Percentiles rank a stretch among this genome's conserved stretches.
Evolutionary conservation across 805 yeast genomes (phyloP).

Genomic region (Metschnikowia similis): DNA sequence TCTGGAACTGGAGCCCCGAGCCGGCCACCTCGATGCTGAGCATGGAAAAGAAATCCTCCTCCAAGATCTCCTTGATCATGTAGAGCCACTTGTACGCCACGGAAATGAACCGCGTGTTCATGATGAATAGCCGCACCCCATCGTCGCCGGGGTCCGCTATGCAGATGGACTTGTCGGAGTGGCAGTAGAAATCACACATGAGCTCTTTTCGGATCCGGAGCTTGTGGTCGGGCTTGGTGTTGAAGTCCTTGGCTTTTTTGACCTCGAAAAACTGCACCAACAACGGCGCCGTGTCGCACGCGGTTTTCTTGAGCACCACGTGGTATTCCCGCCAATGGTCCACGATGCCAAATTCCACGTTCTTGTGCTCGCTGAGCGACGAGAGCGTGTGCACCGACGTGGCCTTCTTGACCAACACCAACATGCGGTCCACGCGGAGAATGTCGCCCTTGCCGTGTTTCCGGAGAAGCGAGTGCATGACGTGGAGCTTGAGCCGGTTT

Average conservation of each 20-base stretch:
- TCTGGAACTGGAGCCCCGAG: conserved; percentile 39
- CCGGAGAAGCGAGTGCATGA: conserved; percentile 21
- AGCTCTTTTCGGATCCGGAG: conserved; percentile 18
- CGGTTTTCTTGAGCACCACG: conserved; percentile 67
- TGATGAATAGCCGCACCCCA: conserved; percentile 41
- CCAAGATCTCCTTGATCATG: conserved; percentile 48
- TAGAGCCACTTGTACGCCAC: conserved; percentile 63
- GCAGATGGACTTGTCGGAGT: conserved; percentile 66
- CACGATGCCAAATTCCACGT: conserved; percentile 49
- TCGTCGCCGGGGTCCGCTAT: conserved; percentile 33
- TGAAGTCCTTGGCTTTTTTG: conserved; percentile 27
- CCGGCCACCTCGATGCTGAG: conserved; percentile 44
- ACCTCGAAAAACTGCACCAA: conserved; percentile 58
- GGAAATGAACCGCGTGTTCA: conserved; percentile 50
- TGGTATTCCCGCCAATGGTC: conserved; percentile 81
- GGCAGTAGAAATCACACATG: conserved; percentile 53
- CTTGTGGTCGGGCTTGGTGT: conserved; percentile 20
- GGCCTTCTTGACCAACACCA: conserved; percentile 55
- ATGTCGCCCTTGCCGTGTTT: conserved; percentile 49
- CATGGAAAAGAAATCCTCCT: conserved; percentile 23
- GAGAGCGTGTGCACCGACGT: conserved; percentile 17
- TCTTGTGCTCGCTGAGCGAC: conserved; percentile 45
- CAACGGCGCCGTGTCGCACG: conserved; percentile 47
- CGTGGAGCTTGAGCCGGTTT: conserved; percentile 16
- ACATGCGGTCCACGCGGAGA: conserved; percentile 61